Evolutionary conservation across 1,284 basidiomycete species (phyloP).

Genomic region (Kalmanozyma brasiliensis): DNA sequence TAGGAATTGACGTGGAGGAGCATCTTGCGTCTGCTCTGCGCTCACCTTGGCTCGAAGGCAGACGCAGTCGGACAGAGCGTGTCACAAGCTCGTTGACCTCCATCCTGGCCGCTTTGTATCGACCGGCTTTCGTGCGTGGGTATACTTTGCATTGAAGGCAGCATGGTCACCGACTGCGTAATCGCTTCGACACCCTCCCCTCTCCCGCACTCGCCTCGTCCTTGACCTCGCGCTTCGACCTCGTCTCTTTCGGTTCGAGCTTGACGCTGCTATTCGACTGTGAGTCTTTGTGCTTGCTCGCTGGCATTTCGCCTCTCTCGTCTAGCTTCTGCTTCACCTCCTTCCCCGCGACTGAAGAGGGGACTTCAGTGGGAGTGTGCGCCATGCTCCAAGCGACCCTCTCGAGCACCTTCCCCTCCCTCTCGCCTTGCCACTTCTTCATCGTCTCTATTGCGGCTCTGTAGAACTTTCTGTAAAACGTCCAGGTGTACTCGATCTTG

Average conservation of each 20-base stretch:
- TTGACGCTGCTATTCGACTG: neutral
- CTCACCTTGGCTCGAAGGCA: no score
- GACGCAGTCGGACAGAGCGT: no score
- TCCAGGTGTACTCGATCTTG: conserved; percentile 20
- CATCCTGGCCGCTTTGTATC: no score
- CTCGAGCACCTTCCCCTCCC: conserved; percentile 16
- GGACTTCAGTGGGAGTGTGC: neutral
- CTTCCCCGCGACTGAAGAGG: neutral
- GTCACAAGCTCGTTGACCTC: no score
- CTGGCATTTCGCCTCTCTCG: neutral
- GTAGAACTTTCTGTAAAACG: conserved; percentile 25
- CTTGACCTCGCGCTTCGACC: neutral
- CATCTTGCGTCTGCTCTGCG: no score
- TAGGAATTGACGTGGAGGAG: no score
- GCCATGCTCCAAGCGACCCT: conserved; percentile 21
- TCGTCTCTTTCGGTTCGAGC: neutral
- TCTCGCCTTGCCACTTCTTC: neutral
- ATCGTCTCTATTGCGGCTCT: neutral
- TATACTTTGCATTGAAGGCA: no score
- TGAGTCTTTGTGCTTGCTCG: neutral
- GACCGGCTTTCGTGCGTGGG: no score
- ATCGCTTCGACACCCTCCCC: neutral
- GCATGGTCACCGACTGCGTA: neutral
- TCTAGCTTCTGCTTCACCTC: neutral
- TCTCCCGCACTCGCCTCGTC: neutral